These are phyloP conservation scores for Neonectria neomacrospora DNA, from an alignment of 2,329 filamentous ascomycete genomes.

Conservation along the genomic window DNA sequence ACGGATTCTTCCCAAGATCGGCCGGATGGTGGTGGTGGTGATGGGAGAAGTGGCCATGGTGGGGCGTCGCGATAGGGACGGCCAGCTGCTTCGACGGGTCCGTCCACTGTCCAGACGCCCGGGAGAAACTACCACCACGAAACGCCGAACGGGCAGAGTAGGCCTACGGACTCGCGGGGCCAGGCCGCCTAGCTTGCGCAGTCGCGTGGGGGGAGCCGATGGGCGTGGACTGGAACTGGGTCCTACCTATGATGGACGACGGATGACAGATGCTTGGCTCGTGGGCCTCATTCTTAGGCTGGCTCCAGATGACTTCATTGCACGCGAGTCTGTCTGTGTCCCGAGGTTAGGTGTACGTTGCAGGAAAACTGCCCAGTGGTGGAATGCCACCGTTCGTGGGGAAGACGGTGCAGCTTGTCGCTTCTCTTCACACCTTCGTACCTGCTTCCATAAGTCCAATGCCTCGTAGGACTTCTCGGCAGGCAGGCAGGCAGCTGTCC, in stretches of 20 bases:
- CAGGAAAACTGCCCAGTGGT: background rate
- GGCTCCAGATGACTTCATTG: background rate
- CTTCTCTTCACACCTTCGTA: background rate
- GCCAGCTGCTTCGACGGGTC: conserved; percentile 9
- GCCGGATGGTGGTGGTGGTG: background rate
- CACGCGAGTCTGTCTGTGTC: too few relatives aligned
- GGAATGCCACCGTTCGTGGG: background rate
- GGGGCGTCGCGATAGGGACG: conserved; percentile 21
- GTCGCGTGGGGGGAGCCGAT: conserved; percentile 2
- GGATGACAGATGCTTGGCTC: background rate
- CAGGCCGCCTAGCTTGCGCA: background rate
- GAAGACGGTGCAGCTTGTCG: background rate
- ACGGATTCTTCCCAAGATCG: conserved; percentile 1
- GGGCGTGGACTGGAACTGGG: background rate
- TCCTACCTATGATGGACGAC: background rate
- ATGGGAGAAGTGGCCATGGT: conserved; percentile 5
- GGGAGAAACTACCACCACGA: conserved; percentile 17
- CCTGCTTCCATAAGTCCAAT: background rate
- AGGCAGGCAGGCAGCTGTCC: background rate
- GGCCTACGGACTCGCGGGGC: background rate
- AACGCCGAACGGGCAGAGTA: conserved; percentile 1
- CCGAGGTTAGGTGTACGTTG: background rate
- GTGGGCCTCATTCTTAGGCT: background rate
- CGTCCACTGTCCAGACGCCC: conserved; percentile 12
- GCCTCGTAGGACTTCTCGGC: background rate